These are phyloP conservation scores for Crucihimalaya himalaica DNA, from an alignment of 345 rosid species.

Conservation along the genomic window DNA sequence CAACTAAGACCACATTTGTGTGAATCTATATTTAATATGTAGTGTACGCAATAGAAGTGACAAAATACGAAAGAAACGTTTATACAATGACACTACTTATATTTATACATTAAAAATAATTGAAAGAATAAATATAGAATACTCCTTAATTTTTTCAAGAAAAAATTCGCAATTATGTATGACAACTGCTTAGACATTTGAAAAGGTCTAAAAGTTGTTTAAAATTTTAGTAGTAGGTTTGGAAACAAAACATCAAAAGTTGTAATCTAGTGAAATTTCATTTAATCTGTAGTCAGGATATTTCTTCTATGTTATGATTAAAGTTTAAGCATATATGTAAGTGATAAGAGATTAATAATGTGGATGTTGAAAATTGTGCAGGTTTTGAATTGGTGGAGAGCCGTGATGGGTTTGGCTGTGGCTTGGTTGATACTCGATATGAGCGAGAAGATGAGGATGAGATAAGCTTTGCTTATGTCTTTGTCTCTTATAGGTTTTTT, in stretches of 20 bases:
- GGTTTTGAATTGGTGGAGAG: constrained; percentile 41
- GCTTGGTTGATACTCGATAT: constrained; percentile 33
- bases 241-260: neutral
- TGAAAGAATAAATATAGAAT: too few species aligned
- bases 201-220: neutral
- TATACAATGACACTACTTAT: too few species aligned
- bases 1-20: neutral
- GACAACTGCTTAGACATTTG: neutral
- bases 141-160: too few species aligned
- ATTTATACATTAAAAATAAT: too few species aligned
- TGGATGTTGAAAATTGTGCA: constrained; percentile 41
- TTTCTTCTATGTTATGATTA: neutral
- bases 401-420: constrained; percentile 36
- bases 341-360: constrained; percentile 27
- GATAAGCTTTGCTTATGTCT: constrained; percentile 28
- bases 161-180: neutral
- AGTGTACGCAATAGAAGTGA: neutral
- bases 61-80: neutral
- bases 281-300: neutral
- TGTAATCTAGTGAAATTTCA: neutral
- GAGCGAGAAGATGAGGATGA: constrained; percentile 21
- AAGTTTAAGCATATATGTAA: neutral
- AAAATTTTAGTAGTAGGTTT: neutral
- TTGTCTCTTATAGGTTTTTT: constrained; percentile 30
- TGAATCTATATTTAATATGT: neutral